Conservation (phyloP, 2,329 filamentous ascomycete genomes). For the Dothistroma septosporum region DNA sequence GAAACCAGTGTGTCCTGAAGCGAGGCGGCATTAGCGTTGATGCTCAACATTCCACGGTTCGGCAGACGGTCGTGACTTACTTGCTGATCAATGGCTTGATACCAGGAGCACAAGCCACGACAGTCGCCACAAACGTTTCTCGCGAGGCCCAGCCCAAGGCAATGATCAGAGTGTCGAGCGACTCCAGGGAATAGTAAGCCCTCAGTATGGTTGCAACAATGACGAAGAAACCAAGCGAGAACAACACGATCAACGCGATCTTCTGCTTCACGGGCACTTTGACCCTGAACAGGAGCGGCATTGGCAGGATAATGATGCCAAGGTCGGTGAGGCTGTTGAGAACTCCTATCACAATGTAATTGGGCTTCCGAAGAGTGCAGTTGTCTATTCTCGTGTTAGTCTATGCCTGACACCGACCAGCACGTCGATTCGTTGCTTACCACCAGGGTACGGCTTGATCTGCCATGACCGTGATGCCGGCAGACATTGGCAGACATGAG, state of each 20-base stretch:
- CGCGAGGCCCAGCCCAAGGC: constrained; percentile 46
- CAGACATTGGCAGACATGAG: constrained; percentile 31
- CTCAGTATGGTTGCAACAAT: constrained; percentile 46
- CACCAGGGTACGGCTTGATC: constrained; percentile 28
- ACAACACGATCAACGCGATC: constrained; percentile 48
- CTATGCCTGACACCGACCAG: background rate
- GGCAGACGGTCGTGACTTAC: too few relatives aligned
- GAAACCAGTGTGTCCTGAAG: too few relatives aligned
- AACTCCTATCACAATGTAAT: constrained; percentile 55
- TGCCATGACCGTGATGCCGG: constrained; percentile 33
- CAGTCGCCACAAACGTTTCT: too few relatives aligned
- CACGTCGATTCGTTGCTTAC: background rate
- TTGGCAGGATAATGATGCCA: constrained; percentile 56
- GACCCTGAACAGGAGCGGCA: constrained; percentile 52
- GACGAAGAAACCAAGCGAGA: constrained; percentile 50
- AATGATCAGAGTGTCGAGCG: constrained; percentile 37
- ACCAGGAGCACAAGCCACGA: too few relatives aligned
- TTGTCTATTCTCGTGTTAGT: constrained; percentile 16
- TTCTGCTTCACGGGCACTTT: constrained; percentile 52
- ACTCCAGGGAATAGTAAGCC: constrained; percentile 46
- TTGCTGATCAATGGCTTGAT: too few relatives aligned
- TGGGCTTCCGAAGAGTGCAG: constrained; percentile 40
- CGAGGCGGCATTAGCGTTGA: too few relatives aligned
- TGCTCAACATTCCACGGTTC: too few relatives aligned
- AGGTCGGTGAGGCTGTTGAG: constrained; percentile 60